Percentiles rank a stretch among this genome's conserved stretches.
Conservation (phyloP, 805 yeast species). For the Vanderwaltozyma polyspora region DNA sequence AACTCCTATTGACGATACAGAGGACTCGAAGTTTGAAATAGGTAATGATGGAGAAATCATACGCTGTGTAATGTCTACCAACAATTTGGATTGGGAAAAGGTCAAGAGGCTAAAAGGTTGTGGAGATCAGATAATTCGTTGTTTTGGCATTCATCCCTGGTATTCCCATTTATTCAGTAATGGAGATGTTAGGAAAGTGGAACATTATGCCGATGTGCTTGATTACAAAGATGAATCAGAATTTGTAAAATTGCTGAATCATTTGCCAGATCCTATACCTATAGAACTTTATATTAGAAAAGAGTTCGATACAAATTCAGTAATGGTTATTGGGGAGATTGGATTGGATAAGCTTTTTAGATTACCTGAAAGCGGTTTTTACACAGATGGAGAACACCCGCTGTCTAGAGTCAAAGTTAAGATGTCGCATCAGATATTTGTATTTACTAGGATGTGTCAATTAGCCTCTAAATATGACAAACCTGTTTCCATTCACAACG, state of each 20-base stretch:
- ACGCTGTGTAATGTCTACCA: slow-evolving; percentile 39
- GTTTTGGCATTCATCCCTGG: slow-evolving; percentile 90
- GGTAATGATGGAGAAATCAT: slow-evolving; percentile 3
- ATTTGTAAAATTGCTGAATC: slow-evolving; percentile 29
- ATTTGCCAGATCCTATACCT: slow-evolving; percentile 52
- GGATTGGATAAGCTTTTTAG: slow-evolving; percentile 76
- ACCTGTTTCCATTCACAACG: slow-evolving; percentile 75
- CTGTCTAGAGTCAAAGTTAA: slow-evolving; percentile 42
- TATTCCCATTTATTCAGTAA: slow-evolving; percentile 52
- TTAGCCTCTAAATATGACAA: slow-evolving; percentile 39
- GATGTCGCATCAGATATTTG: slow-evolving; percentile 51
- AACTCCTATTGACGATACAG: neutral
- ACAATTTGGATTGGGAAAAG: slow-evolving; percentile 20
- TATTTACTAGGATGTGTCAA: slow-evolving; percentile 41
- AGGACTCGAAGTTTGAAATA: neutral
- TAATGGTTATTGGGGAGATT: slow-evolving; percentile 67
- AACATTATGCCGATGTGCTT: slow-evolving; percentile 54
- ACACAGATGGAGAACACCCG: slow-evolving; percentile 29
- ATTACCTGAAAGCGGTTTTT: slow-evolving; percentile 50
- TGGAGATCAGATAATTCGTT: slow-evolving; percentile 25
- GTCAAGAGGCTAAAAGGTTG: slow-evolving; percentile 10
- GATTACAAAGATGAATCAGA: slow-evolving; percentile 23
- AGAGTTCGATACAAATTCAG: slow-evolving; percentile 8
- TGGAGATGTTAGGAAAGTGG: slow-evolving; percentile 15
- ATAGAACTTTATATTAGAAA: slow-evolving; percentile 27